Evolutionary conservation across 768 basidiomycete genomes (phyloP), one percentile per base, ranked within the genome.

Genomic region (Leccinum obscurum): DNA sequence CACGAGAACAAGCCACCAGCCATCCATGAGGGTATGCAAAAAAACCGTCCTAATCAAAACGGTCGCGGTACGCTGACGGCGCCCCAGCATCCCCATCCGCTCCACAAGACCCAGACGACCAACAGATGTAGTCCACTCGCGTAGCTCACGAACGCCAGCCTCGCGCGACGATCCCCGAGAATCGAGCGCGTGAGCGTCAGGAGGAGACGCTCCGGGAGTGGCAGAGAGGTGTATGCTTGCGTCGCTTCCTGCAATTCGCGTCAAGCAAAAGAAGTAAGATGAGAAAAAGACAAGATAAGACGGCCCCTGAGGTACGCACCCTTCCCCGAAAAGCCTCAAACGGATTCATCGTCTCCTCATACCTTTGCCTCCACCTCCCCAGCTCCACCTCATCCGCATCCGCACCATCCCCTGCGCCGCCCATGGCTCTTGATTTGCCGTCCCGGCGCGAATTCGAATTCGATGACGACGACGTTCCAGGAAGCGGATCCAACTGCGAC

Each of bases 301-400:
- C 3, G 17, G 39, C 4, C 17, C 17, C 28, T 20, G 32, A 59
- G 5, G 4, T 6, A 84, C 94, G 65, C 67, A 97, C 96, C 73
- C 94, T 81, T 2, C 96, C 94, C 63, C 94, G 86, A 82, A 99
- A 98, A 7, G 90, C 94, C 74, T 98, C 95, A 71, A 99, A 99
- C 0, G 97, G 96, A 70, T 99, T 98, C 86, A 98, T 94, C 55
- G 92, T 86, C 75, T 97, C 92, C 71, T 98, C 96, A 69, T 99
- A 99, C 71, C 94, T 82, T 63, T 89, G 84, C 53, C 88, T 86
- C 75, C 98, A 99, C 70, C 87, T 92, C 67, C 89, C 89, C 72
- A 98, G 86, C 66, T 81, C 89, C 75, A 98, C 84, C 66, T 80
- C 58, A n/a, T 62, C 64, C 70, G 66, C 41, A 74, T 68, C 55